Evolutionary conservation across 192 early-diverging fungal species (phyloP).

Genomic region (Gamsiella multidivaricata): DNA sequence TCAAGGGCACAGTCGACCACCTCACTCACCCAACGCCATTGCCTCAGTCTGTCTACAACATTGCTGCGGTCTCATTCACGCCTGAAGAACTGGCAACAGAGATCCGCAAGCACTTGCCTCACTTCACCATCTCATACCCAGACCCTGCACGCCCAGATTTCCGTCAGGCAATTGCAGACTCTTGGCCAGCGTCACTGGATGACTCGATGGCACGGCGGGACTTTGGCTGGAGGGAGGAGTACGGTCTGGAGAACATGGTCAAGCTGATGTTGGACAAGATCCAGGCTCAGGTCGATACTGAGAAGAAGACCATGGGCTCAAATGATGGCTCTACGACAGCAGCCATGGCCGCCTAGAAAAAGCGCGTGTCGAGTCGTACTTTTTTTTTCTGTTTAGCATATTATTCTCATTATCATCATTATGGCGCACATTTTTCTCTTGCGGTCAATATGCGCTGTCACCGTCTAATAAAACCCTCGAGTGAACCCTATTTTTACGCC

Average conservation of each 20-base stretch:
- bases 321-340: constrained; percentile 16
- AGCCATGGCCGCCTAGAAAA: constrained; percentile 26
- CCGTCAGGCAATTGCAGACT: constrained; percentile 74
- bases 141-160: constrained; percentile 59
- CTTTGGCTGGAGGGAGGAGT: constrained; percentile 74
- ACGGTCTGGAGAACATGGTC: constrained; percentile 67
- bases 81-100: constrained; percentile 65
- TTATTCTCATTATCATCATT: no score
- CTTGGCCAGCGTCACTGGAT: constrained; percentile 72
- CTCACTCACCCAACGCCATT: constrained; percentile 62
- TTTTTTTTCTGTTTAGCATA: background rate
- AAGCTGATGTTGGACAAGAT: constrained; percentile 70
- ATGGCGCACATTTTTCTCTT: no score
- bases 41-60: constrained; percentile 72
- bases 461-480: no score
- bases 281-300: constrained; percentile 55
- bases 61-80: constrained; percentile 70
- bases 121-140: constrained; percentile 69
- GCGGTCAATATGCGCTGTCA: no score
- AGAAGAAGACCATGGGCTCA: constrained; percentile 24
- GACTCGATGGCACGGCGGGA: constrained; percentile 67
- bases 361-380: background rate
- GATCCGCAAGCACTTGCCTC: constrained; percentile 61
- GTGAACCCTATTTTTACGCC: no score
- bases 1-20: constrained; percentile 71